Percentiles rank a stretch among this genome's conserved stretches.
These are phyloP conservation scores for Nyssa sinensis DNA, from an alignment of 148 eudicot species.

Conservation along the genomic window DNA sequence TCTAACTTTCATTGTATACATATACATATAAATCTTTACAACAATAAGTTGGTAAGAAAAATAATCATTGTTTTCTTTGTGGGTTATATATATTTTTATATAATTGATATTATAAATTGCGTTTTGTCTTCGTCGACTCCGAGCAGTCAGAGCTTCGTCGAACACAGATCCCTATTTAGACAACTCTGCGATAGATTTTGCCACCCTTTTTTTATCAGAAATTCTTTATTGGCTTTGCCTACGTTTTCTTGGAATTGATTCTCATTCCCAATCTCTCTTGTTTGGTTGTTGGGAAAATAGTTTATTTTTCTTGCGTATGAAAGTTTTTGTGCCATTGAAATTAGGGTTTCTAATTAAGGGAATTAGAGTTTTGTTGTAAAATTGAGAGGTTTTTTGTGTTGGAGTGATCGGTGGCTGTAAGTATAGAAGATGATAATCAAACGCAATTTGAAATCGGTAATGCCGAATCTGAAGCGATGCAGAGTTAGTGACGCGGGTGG, in stretches of 20 bases:
- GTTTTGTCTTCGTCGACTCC: not conserved
- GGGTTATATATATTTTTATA: not conserved
- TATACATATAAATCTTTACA: not conserved
- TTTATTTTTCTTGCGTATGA: not conserved
- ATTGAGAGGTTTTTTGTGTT: constrained; percentile 13
- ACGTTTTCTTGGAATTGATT: not conserved
- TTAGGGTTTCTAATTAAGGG: constrained; percentile 19
- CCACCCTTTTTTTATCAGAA: not conserved
- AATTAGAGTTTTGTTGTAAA: constrained; percentile 25
- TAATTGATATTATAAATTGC: too few relatives aligned
- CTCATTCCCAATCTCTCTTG: constrained; percentile 6
- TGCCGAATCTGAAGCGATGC: constrained; percentile 85
- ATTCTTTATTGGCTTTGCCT: constrained; percentile 8
- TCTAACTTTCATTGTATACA: constrained; percentile 5
- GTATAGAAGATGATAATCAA: constrained; percentile 74
- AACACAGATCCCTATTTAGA: constrained; percentile 12
- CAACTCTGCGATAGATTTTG: not conserved
- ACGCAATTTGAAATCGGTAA: constrained; percentile 82
- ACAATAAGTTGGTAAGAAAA: too few relatives aligned
- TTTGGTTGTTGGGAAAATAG: not conserved
- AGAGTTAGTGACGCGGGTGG: constrained; percentile 46
- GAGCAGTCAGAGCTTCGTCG: constrained; percentile 22
- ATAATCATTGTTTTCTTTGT: not conserved
- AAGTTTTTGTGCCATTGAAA: not conserved
- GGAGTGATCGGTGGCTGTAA: not conserved